phyloP scores from a whole-genome alignment of 306 rosid genomes.

The Prinsepia uniflora region DNA sequence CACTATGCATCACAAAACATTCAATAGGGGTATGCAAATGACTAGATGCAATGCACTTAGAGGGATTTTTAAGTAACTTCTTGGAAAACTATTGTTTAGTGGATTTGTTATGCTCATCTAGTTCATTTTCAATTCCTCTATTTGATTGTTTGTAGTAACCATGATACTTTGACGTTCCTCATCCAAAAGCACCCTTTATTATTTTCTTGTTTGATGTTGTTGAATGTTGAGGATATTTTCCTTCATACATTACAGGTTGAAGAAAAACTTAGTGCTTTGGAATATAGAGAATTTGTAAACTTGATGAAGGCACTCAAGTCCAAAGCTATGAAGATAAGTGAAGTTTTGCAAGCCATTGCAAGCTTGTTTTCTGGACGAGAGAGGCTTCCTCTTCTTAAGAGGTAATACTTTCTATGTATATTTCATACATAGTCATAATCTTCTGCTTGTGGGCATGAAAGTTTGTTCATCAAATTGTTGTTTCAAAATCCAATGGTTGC shows the following conservation, averaged over 20 bases:
- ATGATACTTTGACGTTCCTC: too few species aligned
- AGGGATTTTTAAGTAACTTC: too few species aligned
- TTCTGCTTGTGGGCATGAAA: not conserved
- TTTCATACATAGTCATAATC: not conserved
- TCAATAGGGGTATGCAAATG: too few species aligned
- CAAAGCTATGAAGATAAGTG: slow-evolving; percentile 69
- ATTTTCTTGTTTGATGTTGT: not conserved
- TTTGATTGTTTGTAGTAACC: too few species aligned
- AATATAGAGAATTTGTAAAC: slow-evolving; percentile 70
- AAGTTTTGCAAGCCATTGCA: slow-evolving; percentile 70
- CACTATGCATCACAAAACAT: too few species aligned
- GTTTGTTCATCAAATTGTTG: not conserved
- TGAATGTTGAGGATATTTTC: slow-evolving; percentile 17
- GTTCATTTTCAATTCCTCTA: too few species aligned
- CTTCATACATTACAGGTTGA: slow-evolving; percentile 53
- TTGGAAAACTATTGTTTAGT: too few species aligned
- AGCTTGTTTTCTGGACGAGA: slow-evolving; percentile 72
- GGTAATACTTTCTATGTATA: slow-evolving; percentile 32
- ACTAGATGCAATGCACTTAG: too few species aligned
- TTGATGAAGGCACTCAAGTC: slow-evolving; percentile 86
- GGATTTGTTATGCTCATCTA: too few species aligned
- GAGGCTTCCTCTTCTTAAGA: slow-evolving; percentile 62
- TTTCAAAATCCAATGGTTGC: not conserved
- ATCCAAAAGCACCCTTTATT: too few species aligned
- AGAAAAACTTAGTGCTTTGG: slow-evolving; percentile 65